phyloP scores from a whole-genome alignment of 2,329 filamentous ascomycete genomes.

The Botrytis galanthina region DNA sequence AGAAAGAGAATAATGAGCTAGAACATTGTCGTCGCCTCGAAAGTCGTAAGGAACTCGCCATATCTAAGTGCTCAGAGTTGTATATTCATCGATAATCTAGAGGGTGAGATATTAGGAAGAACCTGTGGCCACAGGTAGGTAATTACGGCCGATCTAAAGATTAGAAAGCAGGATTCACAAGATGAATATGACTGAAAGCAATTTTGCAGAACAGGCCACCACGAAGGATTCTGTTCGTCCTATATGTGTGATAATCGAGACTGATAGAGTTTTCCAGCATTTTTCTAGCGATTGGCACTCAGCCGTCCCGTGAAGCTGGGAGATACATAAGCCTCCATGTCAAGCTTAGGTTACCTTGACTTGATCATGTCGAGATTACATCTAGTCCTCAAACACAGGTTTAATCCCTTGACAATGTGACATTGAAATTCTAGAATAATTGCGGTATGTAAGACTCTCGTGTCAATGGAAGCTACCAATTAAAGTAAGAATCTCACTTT shows the following conservation, averaged over 20 bases:
- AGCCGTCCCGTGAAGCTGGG: conserved; percentile 7
- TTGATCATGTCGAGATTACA: conserved; percentile 12
- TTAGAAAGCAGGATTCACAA: conserved; percentile 15
- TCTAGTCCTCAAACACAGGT: conserved; percentile 14
- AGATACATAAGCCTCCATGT: conserved; percentile 11
- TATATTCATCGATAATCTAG: not conserved
- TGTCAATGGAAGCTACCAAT: conserved; percentile 17
- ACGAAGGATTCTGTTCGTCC: conserved; percentile 12
- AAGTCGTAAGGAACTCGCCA: conserved; percentile 13
- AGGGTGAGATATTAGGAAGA: conserved; percentile 4
- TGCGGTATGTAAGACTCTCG: conserved; percentile 14
- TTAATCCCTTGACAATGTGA: conserved; percentile 8
- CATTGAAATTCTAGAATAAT: conserved; percentile 3
- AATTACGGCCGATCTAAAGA: conserved; percentile 1
- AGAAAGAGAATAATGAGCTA: not conserved
- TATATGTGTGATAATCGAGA: conserved; percentile 17
- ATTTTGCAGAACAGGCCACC: conserved; percentile 1
- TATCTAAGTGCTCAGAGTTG: conserved; percentile 8
- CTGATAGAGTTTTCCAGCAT: conserved; percentile 1
- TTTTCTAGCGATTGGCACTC: conserved; percentile 17
- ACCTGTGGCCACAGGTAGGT: conserved; percentile 12
- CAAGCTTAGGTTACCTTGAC: conserved; percentile 13
- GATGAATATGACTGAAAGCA: conserved; percentile 14
- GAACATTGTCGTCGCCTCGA: conserved; percentile 3
- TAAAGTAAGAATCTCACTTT: conserved; percentile 7